Evolutionary conservation across 2,329 filamentous ascomycete genomes (phyloP), one percentile per base, ranked within the genome.

Genomic region (Apiospora malaysiana): DNA sequence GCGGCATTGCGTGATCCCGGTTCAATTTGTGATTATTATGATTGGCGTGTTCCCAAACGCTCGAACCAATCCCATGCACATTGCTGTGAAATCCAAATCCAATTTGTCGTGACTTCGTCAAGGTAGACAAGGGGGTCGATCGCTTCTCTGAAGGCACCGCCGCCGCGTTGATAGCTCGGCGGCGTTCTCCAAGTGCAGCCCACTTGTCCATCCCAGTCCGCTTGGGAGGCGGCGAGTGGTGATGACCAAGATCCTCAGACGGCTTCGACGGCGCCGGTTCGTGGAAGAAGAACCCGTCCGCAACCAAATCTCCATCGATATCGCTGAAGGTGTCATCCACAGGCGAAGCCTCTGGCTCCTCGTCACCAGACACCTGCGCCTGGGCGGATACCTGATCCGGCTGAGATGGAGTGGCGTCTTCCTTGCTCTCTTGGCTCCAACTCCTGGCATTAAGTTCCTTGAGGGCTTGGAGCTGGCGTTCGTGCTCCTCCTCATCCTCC

Each of bases 111-210:
- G 83, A 77, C 76, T 84, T 86, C 40, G 78, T 65, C 27, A 72
- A 76, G 67, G 80, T 78, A 21, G 56, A 18, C 56, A 63, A 40
- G 70, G 86, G 85, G 65, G 85, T 85, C 74, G 85, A 84, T 4
- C 10, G 27, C 79, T 86, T 88, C 40, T 83, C 76, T 75, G 88
- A 83, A 72, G 86, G 84, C 66, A 83, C 81, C 66, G 88, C 87
- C 66, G 84, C 81, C 66, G 88, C 87, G 42, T 81, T 84, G 78
- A 87, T 89, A 71, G 90, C 93, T 72, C 94, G 91, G 70, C 95
- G 90, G 77, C 93, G 92, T 79, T 97, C 93, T 73, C 95, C 95
- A 67, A 98, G 86, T 16, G 91, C 93, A 32, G 93, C 90, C 95
- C 95, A 98, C 81, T 97, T 97, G 82, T 98, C 95, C 69, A 93